These are phyloP conservation scores for Sclerotinia borealis DNA, from an alignment of 2,329 filamentous ascomycete genomes.

Conservation along the genomic window DNA sequence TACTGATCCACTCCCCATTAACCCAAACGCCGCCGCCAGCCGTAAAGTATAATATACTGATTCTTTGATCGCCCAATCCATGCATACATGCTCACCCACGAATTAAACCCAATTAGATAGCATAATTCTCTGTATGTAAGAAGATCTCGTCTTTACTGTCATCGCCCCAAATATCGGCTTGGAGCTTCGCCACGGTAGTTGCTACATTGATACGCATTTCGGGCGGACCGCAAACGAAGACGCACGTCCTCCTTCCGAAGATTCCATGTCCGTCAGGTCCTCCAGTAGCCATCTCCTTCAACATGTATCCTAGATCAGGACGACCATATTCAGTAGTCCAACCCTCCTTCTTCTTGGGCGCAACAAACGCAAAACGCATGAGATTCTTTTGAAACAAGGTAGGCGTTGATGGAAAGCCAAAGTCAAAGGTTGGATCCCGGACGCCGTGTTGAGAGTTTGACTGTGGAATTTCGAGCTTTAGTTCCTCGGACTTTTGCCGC, in stretches of 20 bases:
- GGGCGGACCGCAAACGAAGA: constrained; percentile 88
- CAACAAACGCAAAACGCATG: constrained; percentile 83
- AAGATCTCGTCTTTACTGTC: constrained; percentile 82
- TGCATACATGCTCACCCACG: neutral
- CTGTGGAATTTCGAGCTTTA: constrained; percentile 23
- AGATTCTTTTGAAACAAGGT: constrained; percentile 84
- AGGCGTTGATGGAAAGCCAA: constrained; percentile 77
- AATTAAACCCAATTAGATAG: constrained; percentile 49
- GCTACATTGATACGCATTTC: constrained; percentile 83
- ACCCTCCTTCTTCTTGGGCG: constrained; percentile 64
- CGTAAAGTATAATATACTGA: constrained; percentile 2
- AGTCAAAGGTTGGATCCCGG: constrained; percentile 52
- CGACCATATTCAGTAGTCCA: constrained; percentile 92
- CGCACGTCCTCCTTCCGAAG: constrained; percentile 74
- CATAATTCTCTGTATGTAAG: constrained; percentile 92
- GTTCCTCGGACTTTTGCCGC: constrained; percentile 19
- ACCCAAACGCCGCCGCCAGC: constrained; percentile 1
- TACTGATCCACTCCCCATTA: neutral
- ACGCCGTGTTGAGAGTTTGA: constrained; percentile 3
- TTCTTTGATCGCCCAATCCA: neutral
- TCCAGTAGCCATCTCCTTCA: constrained; percentile 74
- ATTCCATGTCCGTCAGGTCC: constrained; percentile 59
- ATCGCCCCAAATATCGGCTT: constrained; percentile 76
- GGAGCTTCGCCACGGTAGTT: constrained; percentile 75
- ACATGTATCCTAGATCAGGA: constrained; percentile 80